Conservation (phyloP, 2,329 filamentous ascomycete species). For the Fusarium luffae region DNA sequence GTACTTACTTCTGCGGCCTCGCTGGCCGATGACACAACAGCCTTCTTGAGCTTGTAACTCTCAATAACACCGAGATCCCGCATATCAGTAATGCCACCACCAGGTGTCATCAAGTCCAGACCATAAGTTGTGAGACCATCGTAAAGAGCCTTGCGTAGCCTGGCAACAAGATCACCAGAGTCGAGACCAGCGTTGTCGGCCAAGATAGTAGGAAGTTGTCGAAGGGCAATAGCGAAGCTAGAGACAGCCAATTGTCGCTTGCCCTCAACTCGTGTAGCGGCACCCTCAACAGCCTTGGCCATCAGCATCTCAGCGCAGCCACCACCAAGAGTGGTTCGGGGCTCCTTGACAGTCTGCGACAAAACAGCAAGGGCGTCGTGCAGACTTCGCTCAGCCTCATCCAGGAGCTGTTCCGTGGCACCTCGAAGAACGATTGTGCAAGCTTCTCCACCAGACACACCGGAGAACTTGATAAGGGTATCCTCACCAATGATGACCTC, state of each 20-base stretch:
- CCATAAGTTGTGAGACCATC: conserved; percentile 93
- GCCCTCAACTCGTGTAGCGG: conserved; percentile 91
- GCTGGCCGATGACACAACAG: conserved; percentile 95
- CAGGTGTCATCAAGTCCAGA: conserved; percentile 86
- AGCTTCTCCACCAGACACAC: conserved; percentile 90
- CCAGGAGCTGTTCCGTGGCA: conserved; percentile 94
- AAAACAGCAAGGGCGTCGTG: conserved; percentile 97
- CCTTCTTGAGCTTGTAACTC: conserved; percentile 98
- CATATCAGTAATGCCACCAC: conserved; percentile 96
- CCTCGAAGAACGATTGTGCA: conserved; percentile 97
- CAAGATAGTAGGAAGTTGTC: conserved; percentile 94
- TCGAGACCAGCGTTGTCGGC: conserved; percentile 98
- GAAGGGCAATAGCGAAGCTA: conserved; percentile 86
- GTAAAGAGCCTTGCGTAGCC: conserved; percentile 93
- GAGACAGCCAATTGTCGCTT: conserved; percentile 97
- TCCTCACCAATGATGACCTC: conserved; percentile 99
- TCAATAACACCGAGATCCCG: conserved; percentile 94
- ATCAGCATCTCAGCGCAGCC: conserved; percentile 99
- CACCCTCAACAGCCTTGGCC: conserved; percentile 96
- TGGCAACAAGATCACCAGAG: conserved; percentile 91
- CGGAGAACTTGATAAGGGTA: conserved; percentile 96
- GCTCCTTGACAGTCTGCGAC: conserved; percentile 95
- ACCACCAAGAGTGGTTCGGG: conserved; percentile 91
- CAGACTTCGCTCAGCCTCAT: conserved; percentile 94
- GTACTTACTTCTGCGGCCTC: conserved; percentile 90